Base-by-base conservation (phyloP, 495 filamentous ascomycete genomes). In the Xylaria curta region DNA sequence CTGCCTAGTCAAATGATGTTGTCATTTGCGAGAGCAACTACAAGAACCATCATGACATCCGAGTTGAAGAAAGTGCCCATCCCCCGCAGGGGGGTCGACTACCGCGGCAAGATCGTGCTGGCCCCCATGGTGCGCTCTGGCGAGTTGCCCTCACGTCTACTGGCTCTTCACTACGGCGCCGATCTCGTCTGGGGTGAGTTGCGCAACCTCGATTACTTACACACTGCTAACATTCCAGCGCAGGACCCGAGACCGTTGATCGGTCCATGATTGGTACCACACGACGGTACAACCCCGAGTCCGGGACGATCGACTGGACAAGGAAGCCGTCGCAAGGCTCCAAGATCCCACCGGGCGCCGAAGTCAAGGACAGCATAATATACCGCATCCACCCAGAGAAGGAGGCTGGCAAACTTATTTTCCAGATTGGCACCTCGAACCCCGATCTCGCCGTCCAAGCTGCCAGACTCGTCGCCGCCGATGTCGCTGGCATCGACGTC, bases 81-180 rank as follows among this genome's bases (percentile, higher is more conserved):
- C 78, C 95, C 95, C 65, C 87, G 86, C 70, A 92, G 91, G 79
- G 95, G 95, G 67, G 94, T 97, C 78, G 95, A 98, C 83, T 98
- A 97, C 81, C 89, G 94, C 74, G 91, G 91, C 76, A 98, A 97
- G 82, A 81, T 98, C 71, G 97, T 97, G 42, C 91, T 99, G 42
- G 96, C 96, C 31, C 96, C 96, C 49, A 99, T 99, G 96, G 96
- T 99, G 31, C 91, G 96, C 47, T 95, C 92, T 33, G 97, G 97
- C 74, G 96, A 99, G 83, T 85, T 98, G 21, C 97, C 97, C 5
- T 94, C 92, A 10, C 90, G 96, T 19, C 87, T 99, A 1, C 79
- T 95, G 4, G 92, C 96, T 8, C 88, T 99, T 24, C 91, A 97
- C 75, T 98, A 99, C 78, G 96, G 96, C 59, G 97, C 97, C 54